These are phyloP conservation scores for Arachis monticola DNA, from an alignment of 331 rosid species.

Conservation along the genomic window DNA sequence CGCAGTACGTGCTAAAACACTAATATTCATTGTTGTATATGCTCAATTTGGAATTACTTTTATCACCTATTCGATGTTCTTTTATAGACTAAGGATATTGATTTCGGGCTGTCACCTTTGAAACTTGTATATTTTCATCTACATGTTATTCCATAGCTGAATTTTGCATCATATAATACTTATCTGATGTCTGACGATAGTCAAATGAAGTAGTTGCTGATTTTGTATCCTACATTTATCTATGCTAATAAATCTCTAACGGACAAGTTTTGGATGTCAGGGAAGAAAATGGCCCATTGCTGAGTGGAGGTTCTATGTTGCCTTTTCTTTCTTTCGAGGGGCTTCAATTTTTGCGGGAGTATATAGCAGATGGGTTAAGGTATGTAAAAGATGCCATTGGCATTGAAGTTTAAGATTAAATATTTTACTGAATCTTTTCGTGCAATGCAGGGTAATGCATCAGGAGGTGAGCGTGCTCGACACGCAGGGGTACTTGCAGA, in stretches of 20 bases:
- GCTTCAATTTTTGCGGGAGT: slow-evolving; percentile 94
- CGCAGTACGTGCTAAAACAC: slow-evolving; percentile 58
- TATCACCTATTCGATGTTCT: neutral
- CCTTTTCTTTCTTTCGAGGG: slow-evolving; percentile 78
- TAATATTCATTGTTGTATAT: slow-evolving; percentile 10
- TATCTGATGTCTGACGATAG: slow-evolving; percentile 21
- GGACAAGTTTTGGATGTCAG: slow-evolving; percentile 54
- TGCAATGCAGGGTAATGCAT: slow-evolving; percentile 87
- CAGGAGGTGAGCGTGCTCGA: slow-evolving; percentile 89
- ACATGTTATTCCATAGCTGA: slow-evolving; percentile 17
- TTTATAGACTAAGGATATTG: slow-evolving; percentile 9
- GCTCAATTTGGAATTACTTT: slow-evolving; percentile 3
- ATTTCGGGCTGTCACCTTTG: slow-evolving; percentile 21
- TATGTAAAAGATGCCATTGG: slow-evolving; percentile 41
- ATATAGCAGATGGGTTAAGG: slow-evolving; percentile 86
- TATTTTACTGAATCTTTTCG: slow-evolving; percentile 29
- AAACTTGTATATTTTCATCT: slow-evolving; percentile 14
- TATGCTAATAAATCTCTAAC: slow-evolving; percentile 37
- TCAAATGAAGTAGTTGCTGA: slow-evolving; percentile 16
- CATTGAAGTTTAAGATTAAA: slow-evolving; percentile 30
- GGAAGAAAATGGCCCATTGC: slow-evolving; percentile 88
- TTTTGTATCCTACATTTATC: slow-evolving; percentile 21
- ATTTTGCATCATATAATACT: slow-evolving; percentile 11
- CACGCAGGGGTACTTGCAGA: slow-evolving; percentile 58
- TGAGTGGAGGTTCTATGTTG: slow-evolving; percentile 87